phyloP scores from a whole-genome alignment of 2,329 filamentous ascomycete species.

The Fusarium domesticum region DNA sequence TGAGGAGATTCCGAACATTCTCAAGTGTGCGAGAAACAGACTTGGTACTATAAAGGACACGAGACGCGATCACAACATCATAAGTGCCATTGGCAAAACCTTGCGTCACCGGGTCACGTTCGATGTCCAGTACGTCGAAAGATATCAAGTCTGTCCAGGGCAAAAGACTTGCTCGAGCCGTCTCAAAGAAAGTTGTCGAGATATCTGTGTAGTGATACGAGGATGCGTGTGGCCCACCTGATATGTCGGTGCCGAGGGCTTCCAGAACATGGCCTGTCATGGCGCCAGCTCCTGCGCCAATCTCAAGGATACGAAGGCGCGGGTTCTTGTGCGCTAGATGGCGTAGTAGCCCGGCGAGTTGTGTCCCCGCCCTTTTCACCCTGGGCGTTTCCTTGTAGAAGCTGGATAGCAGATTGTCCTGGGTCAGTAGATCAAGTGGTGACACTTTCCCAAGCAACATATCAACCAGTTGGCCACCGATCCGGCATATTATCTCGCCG shows the following conservation, averaged over 20 bases:
- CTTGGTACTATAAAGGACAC: not conserved
- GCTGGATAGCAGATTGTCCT: too few species aligned
- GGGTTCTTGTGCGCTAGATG: not conserved
- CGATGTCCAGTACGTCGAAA: not conserved
- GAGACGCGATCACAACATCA: not conserved
- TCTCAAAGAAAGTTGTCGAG: not conserved
- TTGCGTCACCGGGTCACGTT: not conserved
- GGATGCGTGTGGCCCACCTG: not conserved
- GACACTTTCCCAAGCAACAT: not conserved
- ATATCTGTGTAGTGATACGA: not conserved
- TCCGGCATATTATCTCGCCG: not conserved
- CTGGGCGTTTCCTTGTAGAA: too few species aligned
- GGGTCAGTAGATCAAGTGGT: too few species aligned
- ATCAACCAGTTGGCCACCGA: not conserved
- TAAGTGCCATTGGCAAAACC: not conserved
- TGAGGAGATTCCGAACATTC: not conserved
- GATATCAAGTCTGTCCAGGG: not conserved
- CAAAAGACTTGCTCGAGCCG: not conserved
- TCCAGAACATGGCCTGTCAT: not conserved
- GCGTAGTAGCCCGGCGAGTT: not conserved
- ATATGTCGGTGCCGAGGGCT: not conserved
- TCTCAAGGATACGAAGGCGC: not conserved
- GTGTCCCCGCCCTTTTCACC: not conserved
- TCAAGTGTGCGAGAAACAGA: not conserved
- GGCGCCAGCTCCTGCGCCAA: not conserved